Base-by-base conservation (phyloP, 2,329 filamentous ascomycete species). In the Atkinsonella texensis region DNA sequence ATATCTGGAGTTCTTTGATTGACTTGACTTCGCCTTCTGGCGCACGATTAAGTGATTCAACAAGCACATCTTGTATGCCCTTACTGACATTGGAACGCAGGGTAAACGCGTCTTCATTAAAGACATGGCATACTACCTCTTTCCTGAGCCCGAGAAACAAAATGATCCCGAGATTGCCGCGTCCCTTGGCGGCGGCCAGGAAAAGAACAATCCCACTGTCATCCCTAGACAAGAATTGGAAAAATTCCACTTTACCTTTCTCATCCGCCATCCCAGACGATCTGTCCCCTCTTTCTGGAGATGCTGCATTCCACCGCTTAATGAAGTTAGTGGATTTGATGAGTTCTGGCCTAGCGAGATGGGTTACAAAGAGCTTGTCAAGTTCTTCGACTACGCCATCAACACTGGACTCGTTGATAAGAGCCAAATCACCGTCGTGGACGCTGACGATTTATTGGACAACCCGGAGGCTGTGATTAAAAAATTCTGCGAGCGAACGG, bases 21-120 rank as follows among this genome's bases (percentile, higher is more conserved):
- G 28, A 28, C 28, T 28, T 28, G 28, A 23, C 20, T 23, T n/a
- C 20, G 28, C 7, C 4, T 28, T 28, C 1, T 8, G 28, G 28
- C 28, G 28, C 28, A 28, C 7, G 7, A 28, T 28, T 5, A 28
- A 3, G 7, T 8, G 28, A 28, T 28, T 8, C 7, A 8, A 28
- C 28, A 28, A 28, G 28, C 28, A 28, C 28, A 28, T 28, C 28
- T 28, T 28, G 5, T 28, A 28, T 8, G 35, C 1, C 15, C 35
- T 15, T 12, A 38, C 35, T 38, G 15, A 38, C 35, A 7, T 4
- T 38, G 15, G 10, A 38, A 48, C 55, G 50, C 59, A 94, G 87
- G 86, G 83, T 62, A 95, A 95, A 74, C 87, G 91, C 60, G 74
- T 95, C 61, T 96, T 97, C 73, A 93, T 98, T 78, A 98, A 98